phyloP scores from a whole-genome alignment of 345 rosid genomes.

The Aegle marmelos region DNA sequence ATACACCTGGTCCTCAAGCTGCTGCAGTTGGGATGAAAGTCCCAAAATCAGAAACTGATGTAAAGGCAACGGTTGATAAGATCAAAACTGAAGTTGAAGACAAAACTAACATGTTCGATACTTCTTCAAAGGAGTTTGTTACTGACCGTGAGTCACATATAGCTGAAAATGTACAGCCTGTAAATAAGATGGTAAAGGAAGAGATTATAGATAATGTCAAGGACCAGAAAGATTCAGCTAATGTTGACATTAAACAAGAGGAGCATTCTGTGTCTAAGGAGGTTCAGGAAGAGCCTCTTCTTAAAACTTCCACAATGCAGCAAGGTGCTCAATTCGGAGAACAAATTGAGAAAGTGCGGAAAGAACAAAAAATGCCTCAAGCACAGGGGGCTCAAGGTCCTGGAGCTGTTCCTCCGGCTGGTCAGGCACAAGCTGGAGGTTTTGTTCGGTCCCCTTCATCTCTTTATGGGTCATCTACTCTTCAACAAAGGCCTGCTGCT shows the following conservation, averaged over 20 bases:
- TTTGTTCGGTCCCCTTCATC: slow-evolving; percentile 18
- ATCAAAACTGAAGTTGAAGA: slow-evolving; percentile 25
- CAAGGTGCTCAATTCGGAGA: slow-evolving; percentile 27
- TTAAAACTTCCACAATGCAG: slow-evolving; percentile 23
- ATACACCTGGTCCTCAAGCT: slow-evolving; percentile 17
- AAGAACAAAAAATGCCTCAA: slow-evolving; percentile 23
- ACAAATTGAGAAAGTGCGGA: slow-evolving; percentile 20
- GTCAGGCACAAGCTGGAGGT: slow-evolving; percentile 28
- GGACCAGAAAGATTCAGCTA: slow-evolving; percentile 30
- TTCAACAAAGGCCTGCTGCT: slow-evolving; percentile 39
- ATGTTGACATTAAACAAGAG: slow-evolving; percentile 18
- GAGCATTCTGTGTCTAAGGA: slow-evolving; percentile 23
- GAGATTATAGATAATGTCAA: slow-evolving; percentile 22
- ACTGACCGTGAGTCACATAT: slow-evolving; percentile 10
- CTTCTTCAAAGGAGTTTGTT: slow-evolving; percentile 25
- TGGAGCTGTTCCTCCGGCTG: slow-evolving; percentile 24
- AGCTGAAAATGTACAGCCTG: slow-evolving; percentile 22
- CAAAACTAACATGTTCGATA: slow-evolving; percentile 7
- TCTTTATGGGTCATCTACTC: slow-evolving; percentile 25
- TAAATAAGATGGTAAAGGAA: slow-evolving; percentile 30
- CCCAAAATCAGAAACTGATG: slow-evolving; percentile 37
- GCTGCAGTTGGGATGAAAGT: slow-evolving; percentile 24
- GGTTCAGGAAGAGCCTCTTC: slow-evolving; percentile 21
- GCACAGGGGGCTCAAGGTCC: slow-evolving; percentile 28
- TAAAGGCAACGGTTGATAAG: slow-evolving; percentile 24